A percentile compares a stretch with the other conserved stretches of the same genome.
These are phyloP conservation scores for Irpex sp. DNA, from an alignment of 1,284 basidiomycete species.

Conservation along the genomic window DNA sequence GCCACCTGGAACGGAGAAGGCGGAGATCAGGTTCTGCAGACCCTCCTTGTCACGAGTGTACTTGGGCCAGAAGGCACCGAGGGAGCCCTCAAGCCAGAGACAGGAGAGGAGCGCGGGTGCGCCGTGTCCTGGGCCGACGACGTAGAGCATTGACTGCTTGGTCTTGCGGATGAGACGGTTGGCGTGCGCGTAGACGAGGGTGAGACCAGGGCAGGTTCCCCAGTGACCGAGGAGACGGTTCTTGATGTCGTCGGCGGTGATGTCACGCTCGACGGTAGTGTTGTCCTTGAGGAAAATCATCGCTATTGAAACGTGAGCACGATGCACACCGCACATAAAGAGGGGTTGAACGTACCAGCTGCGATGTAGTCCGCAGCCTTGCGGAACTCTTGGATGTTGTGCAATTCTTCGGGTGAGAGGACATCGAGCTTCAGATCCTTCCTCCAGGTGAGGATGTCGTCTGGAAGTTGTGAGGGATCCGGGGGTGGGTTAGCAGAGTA, in stretches of 20 bases:
- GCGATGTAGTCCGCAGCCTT: slow-evolving; percentile 64
- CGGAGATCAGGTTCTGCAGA: slow-evolving; percentile 61
- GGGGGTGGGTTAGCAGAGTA: slow-evolving; percentile 58
- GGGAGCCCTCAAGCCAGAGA: slow-evolving; percentile 80
- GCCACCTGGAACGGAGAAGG: slow-evolving; percentile 64
- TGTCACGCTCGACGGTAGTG: slow-evolving; percentile 58
- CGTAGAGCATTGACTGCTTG: slow-evolving; percentile 58
- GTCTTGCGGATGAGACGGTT: slow-evolving; percentile 71
- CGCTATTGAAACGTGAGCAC: slow-evolving; percentile 33
- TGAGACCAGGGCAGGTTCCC: slow-evolving; percentile 77
- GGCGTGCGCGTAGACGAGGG: slow-evolving; percentile 77
- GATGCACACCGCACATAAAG: not conserved
- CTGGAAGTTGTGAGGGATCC: slow-evolving; percentile 56
- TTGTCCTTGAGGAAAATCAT: slow-evolving; percentile 83
- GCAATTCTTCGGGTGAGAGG: slow-evolving; percentile 46
- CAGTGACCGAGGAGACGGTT: slow-evolving; percentile 74
- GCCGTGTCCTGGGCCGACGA: slow-evolving; percentile 78
- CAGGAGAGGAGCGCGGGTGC: slow-evolving; percentile 80
- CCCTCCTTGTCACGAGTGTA: slow-evolving; percentile 65
- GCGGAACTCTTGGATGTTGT: slow-evolving; percentile 49
- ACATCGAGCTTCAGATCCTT: slow-evolving; percentile 41
- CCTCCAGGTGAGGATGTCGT: slow-evolving; percentile 41
- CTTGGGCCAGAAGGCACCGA: slow-evolving; percentile 69
- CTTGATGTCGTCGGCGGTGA: slow-evolving; percentile 72
- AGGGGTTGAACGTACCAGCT: slow-evolving; percentile 40